Conservation (phyloP, 805 yeast genomes). For the Tetrapisispora arboricola region DNA sequence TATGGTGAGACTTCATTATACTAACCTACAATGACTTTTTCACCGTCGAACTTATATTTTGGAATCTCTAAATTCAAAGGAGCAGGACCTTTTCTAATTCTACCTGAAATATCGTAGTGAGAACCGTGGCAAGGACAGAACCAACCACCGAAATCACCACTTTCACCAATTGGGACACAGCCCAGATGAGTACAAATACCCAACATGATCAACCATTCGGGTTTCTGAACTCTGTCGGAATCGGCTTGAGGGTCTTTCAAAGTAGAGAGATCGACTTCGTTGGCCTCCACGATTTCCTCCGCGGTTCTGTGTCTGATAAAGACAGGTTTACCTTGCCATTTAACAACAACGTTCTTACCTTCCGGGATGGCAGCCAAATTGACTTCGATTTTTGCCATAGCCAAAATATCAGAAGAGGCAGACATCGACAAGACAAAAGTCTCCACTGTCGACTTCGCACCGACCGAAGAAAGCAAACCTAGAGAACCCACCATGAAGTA, state of each 20-base stretch:
- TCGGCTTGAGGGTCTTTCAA: constrained; percentile 95
- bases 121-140: constrained; percentile 99
- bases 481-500: constrained; percentile 97
- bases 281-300: constrained; percentile 91
- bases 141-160: constrained; percentile 99
- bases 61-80: constrained; percentile 98
- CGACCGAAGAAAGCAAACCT: constrained; percentile 84
- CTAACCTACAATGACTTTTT: constrained; percentile 85
- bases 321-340: constrained; percentile 99
- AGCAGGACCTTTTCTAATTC: constrained; percentile 99
- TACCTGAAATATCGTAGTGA: constrained; percentile 98
- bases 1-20: no score
- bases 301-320: constrained; percentile 98
- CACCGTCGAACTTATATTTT: constrained; percentile 75
- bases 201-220: constrained; percentile 97
- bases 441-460: constrained; percentile 93
- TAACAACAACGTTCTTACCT: constrained; percentile 95
- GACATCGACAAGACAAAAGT: constrained; percentile 86
- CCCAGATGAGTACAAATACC: constrained; percentile 99
- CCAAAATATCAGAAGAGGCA: constrained; percentile 97
- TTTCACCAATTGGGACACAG: constrained; percentile 99
- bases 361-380: constrained; percentile 87
- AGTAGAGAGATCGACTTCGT: constrained; percentile 57
- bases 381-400: constrained; percentile 99
- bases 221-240: constrained; percentile 86